phyloP scores from a whole-genome alignment of 495 filamentous ascomycete genomes.

The Podospora didyma region DNA sequence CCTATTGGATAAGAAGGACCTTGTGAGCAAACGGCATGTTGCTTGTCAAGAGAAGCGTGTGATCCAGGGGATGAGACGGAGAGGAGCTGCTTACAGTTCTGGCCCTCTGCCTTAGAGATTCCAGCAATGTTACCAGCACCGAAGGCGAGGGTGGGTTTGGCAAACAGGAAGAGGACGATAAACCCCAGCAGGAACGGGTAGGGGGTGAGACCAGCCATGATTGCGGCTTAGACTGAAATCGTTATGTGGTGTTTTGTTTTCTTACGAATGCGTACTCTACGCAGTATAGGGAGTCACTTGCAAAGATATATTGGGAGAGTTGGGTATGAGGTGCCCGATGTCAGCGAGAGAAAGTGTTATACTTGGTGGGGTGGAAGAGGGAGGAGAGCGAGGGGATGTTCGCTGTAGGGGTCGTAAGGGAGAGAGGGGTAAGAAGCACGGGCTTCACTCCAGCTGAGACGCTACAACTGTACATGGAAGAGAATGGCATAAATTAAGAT shows the following conservation, averaged over 20 bases:
- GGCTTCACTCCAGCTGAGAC: background rate
- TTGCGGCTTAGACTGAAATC: constrained; percentile 11
- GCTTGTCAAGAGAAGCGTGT: background rate
- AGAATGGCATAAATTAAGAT: too few species aligned
- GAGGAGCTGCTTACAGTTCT: constrained; percentile 56
- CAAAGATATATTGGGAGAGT: background rate
- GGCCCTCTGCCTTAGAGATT: constrained; percentile 71
- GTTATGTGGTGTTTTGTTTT: background rate
- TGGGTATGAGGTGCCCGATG: too few species aligned
- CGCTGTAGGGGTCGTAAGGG: background rate
- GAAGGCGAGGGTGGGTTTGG: constrained; percentile 68
- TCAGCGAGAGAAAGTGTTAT: background rate
- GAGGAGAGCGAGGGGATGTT: background rate
- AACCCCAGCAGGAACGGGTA: constrained; percentile 41
- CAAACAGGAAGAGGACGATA: constrained; percentile 56
- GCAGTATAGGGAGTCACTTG: background rate
- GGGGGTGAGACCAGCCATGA: constrained; percentile 39
- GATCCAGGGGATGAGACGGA: background rate
- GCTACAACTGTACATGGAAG: background rate
- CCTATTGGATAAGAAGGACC: constrained; percentile 33
- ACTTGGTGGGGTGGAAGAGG: background rate
- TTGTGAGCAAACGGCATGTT: background rate
- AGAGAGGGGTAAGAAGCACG: background rate
- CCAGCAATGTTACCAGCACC: constrained; percentile 83
- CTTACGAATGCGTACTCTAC: background rate